Percentiles rank a stretch among this genome's conserved stretches.
These are phyloP conservation scores for Pyrus hybrid DNA, from an alignment of 331 rosid genomes.

Conservation along the genomic window DNA sequence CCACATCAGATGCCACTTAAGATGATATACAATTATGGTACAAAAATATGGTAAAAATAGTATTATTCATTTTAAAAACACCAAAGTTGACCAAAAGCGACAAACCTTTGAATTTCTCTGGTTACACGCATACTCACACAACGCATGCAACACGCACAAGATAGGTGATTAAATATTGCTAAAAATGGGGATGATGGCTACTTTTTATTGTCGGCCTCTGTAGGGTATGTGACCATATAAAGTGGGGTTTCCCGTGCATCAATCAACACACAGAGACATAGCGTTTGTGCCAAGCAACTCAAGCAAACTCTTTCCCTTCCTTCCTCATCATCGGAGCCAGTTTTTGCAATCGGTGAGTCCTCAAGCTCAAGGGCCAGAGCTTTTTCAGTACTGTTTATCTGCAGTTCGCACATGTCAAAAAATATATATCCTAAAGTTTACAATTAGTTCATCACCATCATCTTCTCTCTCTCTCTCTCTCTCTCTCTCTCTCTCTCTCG, in stretches of 20 bases:
- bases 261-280: neutral
- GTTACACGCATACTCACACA: neutral
- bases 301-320: neutral
- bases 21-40: no score
- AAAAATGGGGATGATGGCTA: neutral
- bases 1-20: no score
- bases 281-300: neutral
- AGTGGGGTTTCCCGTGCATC: neutral
- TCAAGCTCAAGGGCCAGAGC: neutral
- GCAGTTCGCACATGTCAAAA: neutral
- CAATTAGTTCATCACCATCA: neutral
- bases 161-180: neutral
- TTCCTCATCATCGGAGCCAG: neutral
- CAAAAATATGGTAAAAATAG: no score
- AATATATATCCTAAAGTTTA: neutral
- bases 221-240: neutral
- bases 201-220: neutral
- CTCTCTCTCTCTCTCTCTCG: no score
- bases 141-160: neutral
- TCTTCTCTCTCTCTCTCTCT: neutral
- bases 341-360: constrained; percentile 3
- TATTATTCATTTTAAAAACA: no score
- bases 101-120: neutral
- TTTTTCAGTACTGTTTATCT: no score
- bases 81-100: neutral